phyloP scores from a whole-genome alignment of 2,329 filamentous ascomycete species.

The Thelonectria discophora region DNA sequence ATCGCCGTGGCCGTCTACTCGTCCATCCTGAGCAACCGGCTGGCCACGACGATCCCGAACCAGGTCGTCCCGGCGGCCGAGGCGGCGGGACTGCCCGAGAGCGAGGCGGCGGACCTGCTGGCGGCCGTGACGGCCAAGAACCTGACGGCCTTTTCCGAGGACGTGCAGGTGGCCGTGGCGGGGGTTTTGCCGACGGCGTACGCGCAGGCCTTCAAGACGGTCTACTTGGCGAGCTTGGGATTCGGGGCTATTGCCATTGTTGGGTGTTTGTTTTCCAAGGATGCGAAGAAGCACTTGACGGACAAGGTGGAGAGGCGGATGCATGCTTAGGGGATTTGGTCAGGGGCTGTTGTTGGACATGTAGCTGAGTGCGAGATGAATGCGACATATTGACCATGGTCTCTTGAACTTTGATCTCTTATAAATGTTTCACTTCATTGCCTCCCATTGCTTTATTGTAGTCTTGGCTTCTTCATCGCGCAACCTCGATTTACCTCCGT shows the following conservation, averaged over 20 bases:
- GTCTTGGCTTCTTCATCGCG: too few relatives aligned
- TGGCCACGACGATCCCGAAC: slow-evolving; percentile 47
- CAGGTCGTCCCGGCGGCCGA: slow-evolving; percentile 48
- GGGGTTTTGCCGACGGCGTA: slow-evolving; percentile 46
- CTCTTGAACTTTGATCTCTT: too few relatives aligned
- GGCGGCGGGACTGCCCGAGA: slow-evolving; percentile 48
- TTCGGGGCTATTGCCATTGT: slow-evolving; percentile 51
- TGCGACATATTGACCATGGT: too few relatives aligned
- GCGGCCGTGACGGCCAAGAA: slow-evolving; percentile 43
- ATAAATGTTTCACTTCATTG: too few relatives aligned
- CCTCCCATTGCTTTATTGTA: too few relatives aligned
- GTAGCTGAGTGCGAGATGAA: too few relatives aligned
- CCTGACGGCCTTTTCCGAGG: slow-evolving; percentile 45
- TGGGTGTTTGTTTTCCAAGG: slow-evolving; percentile 47
- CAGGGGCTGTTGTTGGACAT: too few relatives aligned
- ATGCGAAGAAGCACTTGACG: slow-evolving; percentile 47
- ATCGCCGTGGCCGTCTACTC: slow-evolving; percentile 52
- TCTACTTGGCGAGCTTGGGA: slow-evolving; percentile 51
- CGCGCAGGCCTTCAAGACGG: slow-evolving; percentile 51
- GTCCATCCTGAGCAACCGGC: slow-evolving; percentile 50
- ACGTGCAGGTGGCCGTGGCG: slow-evolving; percentile 44
- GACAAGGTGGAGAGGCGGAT: slow-evolving; percentile 49
- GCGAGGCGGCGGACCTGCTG: slow-evolving; percentile 46
- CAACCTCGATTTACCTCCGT: too few relatives aligned
- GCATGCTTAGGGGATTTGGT: slow-evolving; percentile 25